Percentiles rank a stretch among this genome's conserved stretches.
These are phyloP conservation scores for Pythium sukuiense DNA, from an alignment of 352 stramenopile genomes.

Conservation along the genomic window DNA sequence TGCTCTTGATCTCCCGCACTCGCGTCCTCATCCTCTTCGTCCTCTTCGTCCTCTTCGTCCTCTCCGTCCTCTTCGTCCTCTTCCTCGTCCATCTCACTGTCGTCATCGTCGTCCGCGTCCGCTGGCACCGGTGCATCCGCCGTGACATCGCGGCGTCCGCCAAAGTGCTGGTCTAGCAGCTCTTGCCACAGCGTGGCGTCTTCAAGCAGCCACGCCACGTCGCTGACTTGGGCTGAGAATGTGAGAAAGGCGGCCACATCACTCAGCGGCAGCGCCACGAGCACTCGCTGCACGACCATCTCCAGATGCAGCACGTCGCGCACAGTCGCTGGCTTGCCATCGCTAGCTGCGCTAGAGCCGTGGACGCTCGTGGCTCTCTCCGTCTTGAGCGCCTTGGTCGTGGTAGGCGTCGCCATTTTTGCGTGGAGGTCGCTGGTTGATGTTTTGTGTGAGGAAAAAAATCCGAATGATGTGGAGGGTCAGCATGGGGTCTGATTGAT, in stretches of 20 bases:
- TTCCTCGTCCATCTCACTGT: neutral
- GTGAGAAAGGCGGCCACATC: constrained; percentile 15
- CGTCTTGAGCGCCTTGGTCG: constrained; percentile 19
- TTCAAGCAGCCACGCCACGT: constrained; percentile 22
- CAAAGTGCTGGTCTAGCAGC: constrained; percentile 29
- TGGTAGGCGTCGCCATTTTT: neutral
- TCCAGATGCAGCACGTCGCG: constrained; percentile 25
- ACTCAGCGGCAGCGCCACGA: constrained; percentile 10
- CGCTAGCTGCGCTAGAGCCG: neutral
- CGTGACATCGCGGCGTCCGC: constrained; percentile 6
- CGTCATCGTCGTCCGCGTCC: constrained; percentile 5
- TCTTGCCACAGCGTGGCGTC: constrained; percentile 44
- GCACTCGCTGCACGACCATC: constrained; percentile 26
- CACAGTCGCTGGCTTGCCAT: neutral
- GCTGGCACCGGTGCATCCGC: neutral
- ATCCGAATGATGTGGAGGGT: constrained; percentile 2
- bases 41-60: constrained; percentile 3
- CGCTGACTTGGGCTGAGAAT: neutral
- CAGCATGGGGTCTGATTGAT: neutral
- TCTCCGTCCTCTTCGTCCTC: constrained; percentile 12
- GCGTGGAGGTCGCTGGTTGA: neutral
- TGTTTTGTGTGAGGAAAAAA: neutral
- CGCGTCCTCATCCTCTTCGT: neutral
- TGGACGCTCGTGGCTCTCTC: neutral
- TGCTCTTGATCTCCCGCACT: no score